Conservation (phyloP, 306 rosid genomes). For the Cucumis melo region DNA sequence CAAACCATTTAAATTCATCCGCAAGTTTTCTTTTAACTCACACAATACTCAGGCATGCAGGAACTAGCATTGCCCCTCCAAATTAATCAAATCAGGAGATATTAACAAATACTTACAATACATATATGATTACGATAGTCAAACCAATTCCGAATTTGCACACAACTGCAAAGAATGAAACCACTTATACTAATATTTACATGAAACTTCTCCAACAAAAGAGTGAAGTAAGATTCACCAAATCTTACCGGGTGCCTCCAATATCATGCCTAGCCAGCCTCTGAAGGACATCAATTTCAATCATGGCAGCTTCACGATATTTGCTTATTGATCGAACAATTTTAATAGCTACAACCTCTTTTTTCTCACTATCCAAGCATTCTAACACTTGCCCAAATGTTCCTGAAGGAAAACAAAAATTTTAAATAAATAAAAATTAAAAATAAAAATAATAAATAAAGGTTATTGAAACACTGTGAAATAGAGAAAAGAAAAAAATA, state of each 20-base stretch:
- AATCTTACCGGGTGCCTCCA: slow-evolving; percentile 48
- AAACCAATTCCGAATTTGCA: slow-evolving; percentile 95
- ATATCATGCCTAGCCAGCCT: slow-evolving; percentile 55
- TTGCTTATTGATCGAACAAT: slow-evolving; percentile 53
- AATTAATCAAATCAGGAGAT: slow-evolving; percentile 40
- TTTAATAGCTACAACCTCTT: slow-evolving; percentile 61
- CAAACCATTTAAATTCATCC: slow-evolving; percentile 78
- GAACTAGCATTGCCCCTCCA: slow-evolving; percentile 32
- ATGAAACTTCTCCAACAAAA: slow-evolving; percentile 28
- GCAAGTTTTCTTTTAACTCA: slow-evolving; percentile 55
- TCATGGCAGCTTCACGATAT: slow-evolving; percentile 73
- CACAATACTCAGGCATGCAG: slow-evolving; percentile 59
- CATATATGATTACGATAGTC: slow-evolving; percentile 86
- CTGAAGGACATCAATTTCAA: slow-evolving; percentile 58
- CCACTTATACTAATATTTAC: slow-evolving; percentile 45
- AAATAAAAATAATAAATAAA: too few species aligned
- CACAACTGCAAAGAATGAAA: slow-evolving; percentile 85
- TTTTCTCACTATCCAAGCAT: slow-evolving; percentile 59
- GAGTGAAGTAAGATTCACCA: slow-evolving; percentile 6
- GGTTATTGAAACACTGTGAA: background rate
- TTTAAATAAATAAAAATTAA: background rate
- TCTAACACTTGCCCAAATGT: slow-evolving; percentile 82
- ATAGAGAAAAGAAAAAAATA: background rate
- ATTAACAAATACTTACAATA: slow-evolving; percentile 76
- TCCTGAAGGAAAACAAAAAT: slow-evolving; percentile 24